Percentiles rank a stretch among this genome's conserved stretches.
phyloP scores from a whole-genome alignment of 208 protist genomes.

The Crithidia bombi region DNA sequence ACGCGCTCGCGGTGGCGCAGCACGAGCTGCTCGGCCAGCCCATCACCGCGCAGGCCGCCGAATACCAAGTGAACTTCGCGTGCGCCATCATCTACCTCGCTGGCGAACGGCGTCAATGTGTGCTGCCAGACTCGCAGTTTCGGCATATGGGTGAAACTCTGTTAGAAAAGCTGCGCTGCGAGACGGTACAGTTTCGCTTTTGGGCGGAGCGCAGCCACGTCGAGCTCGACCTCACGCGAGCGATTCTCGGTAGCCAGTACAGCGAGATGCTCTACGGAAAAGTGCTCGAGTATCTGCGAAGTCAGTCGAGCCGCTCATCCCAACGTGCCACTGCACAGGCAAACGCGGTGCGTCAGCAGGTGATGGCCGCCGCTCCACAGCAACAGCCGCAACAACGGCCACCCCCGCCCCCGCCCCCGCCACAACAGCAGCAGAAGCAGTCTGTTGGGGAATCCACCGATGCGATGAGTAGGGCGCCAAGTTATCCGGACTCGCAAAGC shows the following conservation, averaged over 20 bases:
- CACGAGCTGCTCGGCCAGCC: constrained; percentile 35
- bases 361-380: not conserved
- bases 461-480: too few species aligned
- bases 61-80: constrained; percentile 84
- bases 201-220: constrained; percentile 36
- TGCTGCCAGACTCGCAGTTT: constrained; percentile 38
- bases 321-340: constrained; percentile 6
- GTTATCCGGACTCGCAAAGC: not conserved
- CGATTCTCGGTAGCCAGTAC: constrained; percentile 24
- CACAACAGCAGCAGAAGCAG: constrained; percentile 9
- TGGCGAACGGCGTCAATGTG: constrained; percentile 33
- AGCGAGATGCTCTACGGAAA: constrained; percentile 30
- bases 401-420: not conserved
- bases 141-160: constrained; percentile 35
- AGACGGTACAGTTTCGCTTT: constrained; percentile 68
- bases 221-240: constrained; percentile 56
- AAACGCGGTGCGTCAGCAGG: not conserved
- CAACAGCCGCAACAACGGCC: not conserved
- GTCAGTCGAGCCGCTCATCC: not conserved
- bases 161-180: constrained; percentile 46
- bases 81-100: constrained; percentile 54
- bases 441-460: not conserved
- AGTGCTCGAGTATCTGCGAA: constrained; percentile 22
- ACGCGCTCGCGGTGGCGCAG: constrained; percentile 53
- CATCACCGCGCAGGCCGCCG: constrained; percentile 47